A percentile compares a stretch with the other conserved stretches of the same genome.
phyloP scores from a whole-genome alignment of 2,329 filamentous ascomycete species.

The Colletotrichum costaricense region DNA sequence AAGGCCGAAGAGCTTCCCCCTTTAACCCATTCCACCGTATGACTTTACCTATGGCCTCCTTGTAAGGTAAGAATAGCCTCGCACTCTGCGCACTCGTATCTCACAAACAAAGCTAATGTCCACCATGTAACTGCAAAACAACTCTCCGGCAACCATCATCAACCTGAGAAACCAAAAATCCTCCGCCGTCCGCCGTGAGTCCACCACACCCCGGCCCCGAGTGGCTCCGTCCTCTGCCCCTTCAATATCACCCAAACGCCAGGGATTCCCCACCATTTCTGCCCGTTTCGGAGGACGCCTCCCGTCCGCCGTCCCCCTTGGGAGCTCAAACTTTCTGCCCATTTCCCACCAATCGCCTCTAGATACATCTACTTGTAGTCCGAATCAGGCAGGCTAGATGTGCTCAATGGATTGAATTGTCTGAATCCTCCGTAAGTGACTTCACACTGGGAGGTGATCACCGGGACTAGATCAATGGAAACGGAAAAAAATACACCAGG shows the following conservation, averaged over 20 bases:
- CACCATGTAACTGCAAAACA: conserved; percentile 2
- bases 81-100: not conserved
- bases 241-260: conserved; percentile 28
- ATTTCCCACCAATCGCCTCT: conserved; percentile 29
- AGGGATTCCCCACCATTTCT: conserved; percentile 26
- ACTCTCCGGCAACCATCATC: conserved; percentile 5
- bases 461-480: not conserved
- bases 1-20: not conserved
- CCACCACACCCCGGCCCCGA: not conserved
- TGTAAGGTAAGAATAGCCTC: no score
- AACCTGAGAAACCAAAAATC: conserved; percentile 7
- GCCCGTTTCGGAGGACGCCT: conserved; percentile 5
- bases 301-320: not conserved
- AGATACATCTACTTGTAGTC: not conserved
- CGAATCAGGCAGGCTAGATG: not conserved
- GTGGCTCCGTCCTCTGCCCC: conserved; percentile 13
- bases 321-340: not conserved
- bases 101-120: not conserved
- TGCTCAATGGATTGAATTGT: not conserved
- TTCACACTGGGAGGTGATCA: not conserved
- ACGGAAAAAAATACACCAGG: not conserved
- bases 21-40: not conserved
- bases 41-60: not conserved
- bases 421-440: not conserved
- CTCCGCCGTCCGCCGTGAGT: not conserved